Conservation (phyloP, 2,329 filamentous ascomycete genomes). For the Aurifilum marmelostoma region DNA sequence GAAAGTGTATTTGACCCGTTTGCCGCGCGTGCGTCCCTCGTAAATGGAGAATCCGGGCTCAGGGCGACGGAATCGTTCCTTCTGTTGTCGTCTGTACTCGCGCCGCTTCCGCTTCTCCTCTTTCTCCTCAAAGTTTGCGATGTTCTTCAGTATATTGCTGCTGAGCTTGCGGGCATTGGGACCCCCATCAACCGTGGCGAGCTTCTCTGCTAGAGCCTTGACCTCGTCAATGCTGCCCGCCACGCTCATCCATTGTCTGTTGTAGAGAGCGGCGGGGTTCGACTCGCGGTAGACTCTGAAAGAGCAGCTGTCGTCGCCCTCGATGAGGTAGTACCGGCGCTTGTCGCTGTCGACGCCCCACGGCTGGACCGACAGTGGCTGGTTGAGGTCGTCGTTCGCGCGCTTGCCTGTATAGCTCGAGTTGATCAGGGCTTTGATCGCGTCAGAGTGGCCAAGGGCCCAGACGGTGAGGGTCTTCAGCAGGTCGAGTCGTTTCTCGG, state of each 20-base stretch:
- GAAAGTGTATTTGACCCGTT: slow-evolving; percentile 95
- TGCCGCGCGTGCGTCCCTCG: slow-evolving; percentile 93
- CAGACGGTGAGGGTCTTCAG: slow-evolving; percentile 84
- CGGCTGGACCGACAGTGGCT: slow-evolving; percentile 78
- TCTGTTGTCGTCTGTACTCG: slow-evolving; percentile 85
- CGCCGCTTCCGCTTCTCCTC: slow-evolving; percentile 95
- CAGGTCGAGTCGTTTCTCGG: slow-evolving; percentile 80
- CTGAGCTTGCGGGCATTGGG: slow-evolving; percentile 79
- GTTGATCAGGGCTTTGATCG: slow-evolving; percentile 78
- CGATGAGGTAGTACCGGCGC: slow-evolving; percentile 89
- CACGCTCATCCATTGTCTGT: slow-evolving; percentile 87
- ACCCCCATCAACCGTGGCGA: slow-evolving; percentile 76
- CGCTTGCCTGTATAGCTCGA: slow-evolving; percentile 87
- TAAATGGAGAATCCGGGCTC: slow-evolving; percentile 92
- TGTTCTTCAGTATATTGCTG: slow-evolving; percentile 74
- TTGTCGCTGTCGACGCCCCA: slow-evolving; percentile 85
- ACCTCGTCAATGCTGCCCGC: slow-evolving; percentile 90
- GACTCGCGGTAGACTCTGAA: slow-evolving; percentile 95
- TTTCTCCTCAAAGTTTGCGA: slow-evolving; percentile 89
- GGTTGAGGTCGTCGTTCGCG: slow-evolving; percentile 78
- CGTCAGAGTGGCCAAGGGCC: slow-evolving; percentile 87
- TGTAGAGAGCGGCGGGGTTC: slow-evolving; percentile 71
- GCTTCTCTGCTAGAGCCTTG: slow-evolving; percentile 72
- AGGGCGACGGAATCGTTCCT: slow-evolving; percentile 83
- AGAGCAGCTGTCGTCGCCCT: slow-evolving; percentile 90